These are phyloP conservation scores for Diaporthe sp. DNA, from an alignment of 2,329 filamentous ascomycete species.

Conservation along the genomic window DNA sequence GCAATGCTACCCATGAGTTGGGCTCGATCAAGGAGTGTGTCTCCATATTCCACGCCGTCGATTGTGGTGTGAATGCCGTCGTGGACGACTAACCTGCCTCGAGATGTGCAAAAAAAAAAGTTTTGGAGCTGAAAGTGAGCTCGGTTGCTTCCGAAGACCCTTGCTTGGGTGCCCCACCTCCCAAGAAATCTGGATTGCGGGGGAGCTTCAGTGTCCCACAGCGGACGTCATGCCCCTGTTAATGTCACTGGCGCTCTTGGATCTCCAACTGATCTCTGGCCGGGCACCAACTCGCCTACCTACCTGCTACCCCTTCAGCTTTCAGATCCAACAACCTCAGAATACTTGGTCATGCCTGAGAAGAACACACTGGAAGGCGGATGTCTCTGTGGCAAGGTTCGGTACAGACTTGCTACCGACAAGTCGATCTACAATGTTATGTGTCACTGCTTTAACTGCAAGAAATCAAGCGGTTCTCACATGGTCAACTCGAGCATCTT, in stretches of 20 bases:
- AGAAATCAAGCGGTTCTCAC: slow-evolving; percentile 35
- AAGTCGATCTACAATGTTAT: slow-evolving; percentile 34
- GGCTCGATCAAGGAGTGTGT: slow-evolving; percentile 66
- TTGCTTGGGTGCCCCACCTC: not conserved
- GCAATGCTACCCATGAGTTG: slow-evolving; percentile 71
- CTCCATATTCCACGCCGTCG: slow-evolving; percentile 32
- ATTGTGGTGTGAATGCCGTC: not conserved
- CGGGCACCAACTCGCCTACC: not conserved
- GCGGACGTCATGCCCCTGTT: not conserved
- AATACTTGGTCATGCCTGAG: not conserved
- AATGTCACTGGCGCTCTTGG: not conserved
- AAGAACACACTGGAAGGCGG: slow-evolving; percentile 20
- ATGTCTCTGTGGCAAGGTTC: slow-evolving; percentile 34
- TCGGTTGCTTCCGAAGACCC: slow-evolving; percentile 30
- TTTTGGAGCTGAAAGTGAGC: slow-evolving; percentile 28
- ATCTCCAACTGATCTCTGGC: not conserved
- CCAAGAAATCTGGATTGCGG: not conserved
- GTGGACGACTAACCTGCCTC: not conserved
- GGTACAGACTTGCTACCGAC: slow-evolving; percentile 20
- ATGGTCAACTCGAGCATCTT: slow-evolving; percentile 36
- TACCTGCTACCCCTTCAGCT: not conserved
- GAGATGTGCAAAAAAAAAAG: not conserved
- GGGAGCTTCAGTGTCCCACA: slow-evolving; percentile 21
- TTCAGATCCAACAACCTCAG: not conserved
- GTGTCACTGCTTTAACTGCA: slow-evolving; percentile 36